Percentiles rank a stretch among this genome's conserved stretches.
Evolutionary conservation across 345 rosid genomes (phyloP).

Genomic region (rapeseed (Brassica napus)): Da-Ae NC_063452.1:54622001-54622500

Average conservation of each 20-base stretch:
- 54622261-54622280: conserved; percentile 2
- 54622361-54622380: neutral
- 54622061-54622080: neutral
- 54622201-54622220: no score
- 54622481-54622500: neutral
- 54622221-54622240: no score
- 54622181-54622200: no score
- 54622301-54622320: neutral
- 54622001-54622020: neutral
- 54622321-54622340: neutral
- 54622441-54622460: neutral
- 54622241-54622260: conserved; percentile 16
- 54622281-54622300: neutral
- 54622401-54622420: neutral
- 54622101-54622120: neutral
- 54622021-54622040: neutral
- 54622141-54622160: no score
- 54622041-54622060: neutral
- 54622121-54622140: no score
- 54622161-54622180: no score
- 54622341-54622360: neutral
- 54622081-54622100: neutral
- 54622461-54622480: neutral
- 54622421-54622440: neutral
- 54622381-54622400: neutral